These are phyloP conservation scores for Dioscorea zingiberensis DNA, from an alignment of 106 monocot species.

Conservation along the genomic window DNA sequence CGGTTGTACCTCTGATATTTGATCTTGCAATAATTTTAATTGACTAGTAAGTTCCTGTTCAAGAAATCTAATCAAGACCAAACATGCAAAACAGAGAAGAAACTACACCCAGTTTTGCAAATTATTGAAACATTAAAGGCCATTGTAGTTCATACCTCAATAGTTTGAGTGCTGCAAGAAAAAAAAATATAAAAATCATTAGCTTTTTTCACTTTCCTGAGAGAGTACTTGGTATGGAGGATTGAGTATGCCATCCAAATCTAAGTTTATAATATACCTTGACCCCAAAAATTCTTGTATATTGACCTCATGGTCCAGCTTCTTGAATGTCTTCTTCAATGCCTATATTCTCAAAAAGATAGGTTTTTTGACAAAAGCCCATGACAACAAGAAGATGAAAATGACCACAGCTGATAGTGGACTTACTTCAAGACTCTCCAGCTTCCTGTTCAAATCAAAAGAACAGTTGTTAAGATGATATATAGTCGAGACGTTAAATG, in stretches of 20 bases:
- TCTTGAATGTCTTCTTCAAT: slow-evolving; percentile 90
- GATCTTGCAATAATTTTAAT: slow-evolving; percentile 42
- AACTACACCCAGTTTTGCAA: neutral
- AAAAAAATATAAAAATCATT: neutral
- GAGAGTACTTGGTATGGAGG: slow-evolving; percentile 1
- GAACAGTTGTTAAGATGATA: neutral
- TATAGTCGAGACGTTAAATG: neutral
- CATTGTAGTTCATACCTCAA: slow-evolving; percentile 53
- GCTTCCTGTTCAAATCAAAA: slow-evolving; percentile 51
- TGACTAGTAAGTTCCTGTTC: slow-evolving; percentile 52
- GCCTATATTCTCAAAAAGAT: slow-evolving; percentile 34
- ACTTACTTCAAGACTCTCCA: slow-evolving; percentile 92
- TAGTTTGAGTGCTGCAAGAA: slow-evolving; percentile 54
- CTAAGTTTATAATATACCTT: slow-evolving; percentile 35
- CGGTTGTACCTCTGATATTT: slow-evolving; percentile 51
- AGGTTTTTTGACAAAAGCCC: slow-evolving; percentile 5
- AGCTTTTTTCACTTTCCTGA: slow-evolving; percentile 29
- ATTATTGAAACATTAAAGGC: neutral
- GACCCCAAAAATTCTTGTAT: slow-evolving; percentile 69
- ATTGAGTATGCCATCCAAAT: slow-evolving; percentile 1
- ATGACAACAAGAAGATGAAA: neutral
- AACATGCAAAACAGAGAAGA: slow-evolving; percentile 1
- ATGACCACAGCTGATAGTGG: neutral
- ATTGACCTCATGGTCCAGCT: slow-evolving; percentile 83
- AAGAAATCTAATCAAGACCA: slow-evolving; percentile 14